Conservation (phyloP, 1,284 basidiomycete genomes). For the Phenoliferia sp. region DNA sequence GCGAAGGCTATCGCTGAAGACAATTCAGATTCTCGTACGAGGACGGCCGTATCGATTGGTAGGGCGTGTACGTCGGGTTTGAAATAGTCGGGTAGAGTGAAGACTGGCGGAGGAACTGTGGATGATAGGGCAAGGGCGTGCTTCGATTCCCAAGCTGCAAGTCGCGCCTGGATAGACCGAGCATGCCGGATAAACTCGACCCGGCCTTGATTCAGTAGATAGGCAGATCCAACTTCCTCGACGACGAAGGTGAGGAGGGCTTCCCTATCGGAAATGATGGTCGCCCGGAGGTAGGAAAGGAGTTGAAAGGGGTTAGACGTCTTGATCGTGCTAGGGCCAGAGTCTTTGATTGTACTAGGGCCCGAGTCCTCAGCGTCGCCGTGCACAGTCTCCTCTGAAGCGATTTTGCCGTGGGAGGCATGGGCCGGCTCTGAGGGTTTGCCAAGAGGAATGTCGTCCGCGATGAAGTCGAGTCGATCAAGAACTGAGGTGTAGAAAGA, state of each 20-base stretch:
- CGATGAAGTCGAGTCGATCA: neutral
- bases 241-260: neutral
- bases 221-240: neutral
- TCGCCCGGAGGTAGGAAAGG: neutral
- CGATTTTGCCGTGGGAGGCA: neutral
- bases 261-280: neutral
- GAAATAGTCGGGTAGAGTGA: slow-evolving; percentile 17
- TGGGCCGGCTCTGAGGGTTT: neutral
- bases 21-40: slow-evolving; percentile 22
- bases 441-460: neutral
- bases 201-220: neutral
- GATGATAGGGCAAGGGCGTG: slow-evolving; percentile 1
- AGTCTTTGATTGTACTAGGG: too few relatives aligned
- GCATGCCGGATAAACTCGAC: slow-evolving; percentile 6
- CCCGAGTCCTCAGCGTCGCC: neutral
- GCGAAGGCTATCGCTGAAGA: slow-evolving; percentile 24
- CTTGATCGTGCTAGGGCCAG: neutral
- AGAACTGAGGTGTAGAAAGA: slow-evolving; percentile 10
- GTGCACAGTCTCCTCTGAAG: slow-evolving; percentile 6
- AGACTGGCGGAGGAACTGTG: neutral
- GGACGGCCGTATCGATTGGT: slow-evolving; percentile 13
- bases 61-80: slow-evolving; percentile 9
- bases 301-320: neutral
- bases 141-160: slow-evolving; percentile 22
- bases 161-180: slow-evolving; percentile 2